Percentiles rank a stretch among this genome's conserved stretches.
Conservation (phyloP, 2,329 filamentous ascomycete species). For the Fusarium burgessii region DNA sequence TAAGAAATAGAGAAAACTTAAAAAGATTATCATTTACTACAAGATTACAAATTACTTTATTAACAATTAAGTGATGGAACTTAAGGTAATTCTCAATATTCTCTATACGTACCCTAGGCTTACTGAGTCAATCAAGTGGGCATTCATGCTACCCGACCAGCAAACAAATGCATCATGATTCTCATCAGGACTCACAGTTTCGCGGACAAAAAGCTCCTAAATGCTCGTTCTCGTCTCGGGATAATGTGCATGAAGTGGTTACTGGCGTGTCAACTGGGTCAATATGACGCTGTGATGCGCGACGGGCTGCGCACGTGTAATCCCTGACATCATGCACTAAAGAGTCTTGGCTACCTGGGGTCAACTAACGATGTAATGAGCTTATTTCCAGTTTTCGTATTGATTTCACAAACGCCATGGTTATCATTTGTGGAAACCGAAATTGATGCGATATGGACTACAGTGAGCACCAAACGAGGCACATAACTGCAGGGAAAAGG, state of each 20-base stretch:
- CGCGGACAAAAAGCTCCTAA: not conserved
- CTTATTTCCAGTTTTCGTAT: not conserved
- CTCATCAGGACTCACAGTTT: accelerated
- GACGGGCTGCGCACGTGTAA: not conserved
- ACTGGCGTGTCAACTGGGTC: not conserved
- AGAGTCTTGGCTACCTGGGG: not conserved
- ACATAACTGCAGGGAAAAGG: slow-evolving; percentile 48
- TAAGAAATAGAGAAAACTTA: too few species aligned
- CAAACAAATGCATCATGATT: not conserved
- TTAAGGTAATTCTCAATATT: too few species aligned
- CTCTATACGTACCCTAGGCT: too few species aligned
- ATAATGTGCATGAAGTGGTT: not conserved
- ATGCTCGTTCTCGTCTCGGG: not conserved
- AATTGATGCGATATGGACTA: not conserved
- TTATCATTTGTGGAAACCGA: accelerated
- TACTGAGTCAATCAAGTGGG: not conserved
- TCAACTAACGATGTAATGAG: not conserved
- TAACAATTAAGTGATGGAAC: too few species aligned
- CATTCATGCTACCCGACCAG: not conserved
- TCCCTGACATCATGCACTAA: slow-evolving; percentile 17
- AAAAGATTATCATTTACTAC: too few species aligned
- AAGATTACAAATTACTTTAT: too few species aligned
- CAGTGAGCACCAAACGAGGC: not conserved
- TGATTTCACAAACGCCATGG: not conserved
- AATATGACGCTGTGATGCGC: slow-evolving; percentile 9